Percentiles rank a stretch among this genome's conserved stretches.
Evolutionary conservation across 2,329 filamentous ascomycete genomes (phyloP).

Genomic region (Westerdykella aurantiaca): DNA sequence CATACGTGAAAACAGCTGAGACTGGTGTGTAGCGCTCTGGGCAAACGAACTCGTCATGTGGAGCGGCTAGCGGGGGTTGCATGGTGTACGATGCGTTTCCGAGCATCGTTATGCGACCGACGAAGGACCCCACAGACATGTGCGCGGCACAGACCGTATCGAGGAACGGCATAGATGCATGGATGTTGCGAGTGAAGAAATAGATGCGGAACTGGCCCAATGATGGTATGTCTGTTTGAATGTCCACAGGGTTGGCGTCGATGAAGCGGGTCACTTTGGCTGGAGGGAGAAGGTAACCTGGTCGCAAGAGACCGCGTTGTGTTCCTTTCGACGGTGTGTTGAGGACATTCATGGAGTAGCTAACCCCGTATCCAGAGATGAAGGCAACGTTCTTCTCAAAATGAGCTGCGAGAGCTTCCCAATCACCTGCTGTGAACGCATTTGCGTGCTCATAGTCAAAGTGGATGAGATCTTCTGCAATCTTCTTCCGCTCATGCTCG

Average conservation of each 20-base stretch:
- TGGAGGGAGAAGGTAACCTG: slow-evolving; percentile 52
- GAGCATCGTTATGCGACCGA: slow-evolving; percentile 54
- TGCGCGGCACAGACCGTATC: slow-evolving; percentile 54
- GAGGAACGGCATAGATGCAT: slow-evolving; percentile 52
- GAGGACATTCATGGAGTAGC: slow-evolving; percentile 59
- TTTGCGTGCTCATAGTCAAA: slow-evolving; percentile 47
- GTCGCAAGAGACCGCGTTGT: slow-evolving; percentile 42
- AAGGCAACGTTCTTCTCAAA: slow-evolving; percentile 67
- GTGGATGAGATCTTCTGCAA: slow-evolving; percentile 41
- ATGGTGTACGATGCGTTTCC: slow-evolving; percentile 58
- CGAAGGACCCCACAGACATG: slow-evolving; percentile 47
- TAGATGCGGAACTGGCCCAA: slow-evolving; percentile 73
- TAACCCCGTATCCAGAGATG: slow-evolving; percentile 66
- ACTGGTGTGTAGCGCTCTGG: slow-evolving; percentile 64
- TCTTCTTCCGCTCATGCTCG: slow-evolving; percentile 39
- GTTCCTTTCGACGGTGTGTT: slow-evolving; percentile 53
- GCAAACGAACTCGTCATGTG: slow-evolving; percentile 60
- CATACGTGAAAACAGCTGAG: slow-evolving; percentile 64
- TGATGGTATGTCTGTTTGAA: slow-evolving; percentile 73
- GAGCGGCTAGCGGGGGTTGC: slow-evolving; percentile 52
- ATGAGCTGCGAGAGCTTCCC: slow-evolving; percentile 59
- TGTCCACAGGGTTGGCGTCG: slow-evolving; percentile 70
- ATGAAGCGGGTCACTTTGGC: slow-evolving; percentile 68
- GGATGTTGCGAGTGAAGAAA: slow-evolving; percentile 61
- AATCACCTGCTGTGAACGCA: slow-evolving; percentile 56